phyloP scores from a whole-genome alignment of 2,329 filamentous ascomycete species.

The Verticillium alfalfae region DNA sequence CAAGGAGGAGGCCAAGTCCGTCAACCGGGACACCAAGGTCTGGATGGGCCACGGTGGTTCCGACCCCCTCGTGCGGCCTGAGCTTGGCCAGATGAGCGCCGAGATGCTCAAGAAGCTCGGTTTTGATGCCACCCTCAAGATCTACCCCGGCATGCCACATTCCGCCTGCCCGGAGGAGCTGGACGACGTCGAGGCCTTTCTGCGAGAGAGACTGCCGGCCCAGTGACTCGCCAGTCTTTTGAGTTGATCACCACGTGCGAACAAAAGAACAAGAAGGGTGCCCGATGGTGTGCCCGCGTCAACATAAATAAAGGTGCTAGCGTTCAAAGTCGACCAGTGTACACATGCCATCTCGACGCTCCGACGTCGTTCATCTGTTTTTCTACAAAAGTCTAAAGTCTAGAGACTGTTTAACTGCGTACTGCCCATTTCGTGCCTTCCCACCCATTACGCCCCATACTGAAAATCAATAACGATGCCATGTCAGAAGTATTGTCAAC shows the following conservation, averaged over 20 bases:
- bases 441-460: neutral
- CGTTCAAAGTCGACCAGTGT: neutral
- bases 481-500: neutral
- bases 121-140: slow-evolving; percentile 68
- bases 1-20: slow-evolving; percentile 26
- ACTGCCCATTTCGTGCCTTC: neutral
- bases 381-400: neutral
- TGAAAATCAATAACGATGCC: neutral
- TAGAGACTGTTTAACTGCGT: neutral
- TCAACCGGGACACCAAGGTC: slow-evolving; percentile 72
- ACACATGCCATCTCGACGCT: neutral
- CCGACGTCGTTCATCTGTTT: neutral
- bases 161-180: slow-evolving; percentile 74
- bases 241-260: neutral
- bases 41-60: slow-evolving; percentile 83
- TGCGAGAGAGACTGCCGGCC: slow-evolving; percentile 40
- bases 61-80: slow-evolving; percentile 67
- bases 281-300: neutral
- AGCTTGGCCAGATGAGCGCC: slow-evolving; percentile 63
- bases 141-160: slow-evolving; percentile 71
- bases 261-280: neutral
- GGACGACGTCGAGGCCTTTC: slow-evolving; percentile 66
- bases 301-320: neutral
- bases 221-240: neutral
- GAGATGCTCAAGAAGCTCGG: slow-evolving; percentile 64